Evolutionary conservation across 768 basidiomycete species (phyloP), one percentile per base, ranked within the genome.

Genomic region (Mycena vitilis): DNA sequence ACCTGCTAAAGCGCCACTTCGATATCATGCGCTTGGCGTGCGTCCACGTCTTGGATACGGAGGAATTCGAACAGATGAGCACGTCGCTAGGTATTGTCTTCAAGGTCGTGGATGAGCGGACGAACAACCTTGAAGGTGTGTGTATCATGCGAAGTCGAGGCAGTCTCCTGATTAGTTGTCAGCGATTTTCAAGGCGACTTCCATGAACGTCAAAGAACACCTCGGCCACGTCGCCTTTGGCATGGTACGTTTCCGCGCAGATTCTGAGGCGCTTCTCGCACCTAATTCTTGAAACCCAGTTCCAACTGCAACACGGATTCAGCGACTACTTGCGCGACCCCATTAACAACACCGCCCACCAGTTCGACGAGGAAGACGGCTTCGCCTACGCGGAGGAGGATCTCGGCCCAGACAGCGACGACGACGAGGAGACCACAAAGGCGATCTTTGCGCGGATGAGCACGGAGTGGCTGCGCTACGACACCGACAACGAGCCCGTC

Each of bases 1-100:
- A 47, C 2, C 20, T 72, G 18, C 53, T 72, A 18, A 54, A 54
- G 68, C 68, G 65, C 10, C 68, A 72, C n/a, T 64, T 63, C 48
- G 64, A 66, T n/a, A 69, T 72, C 42, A 62, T 72, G 52, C 67
- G 60, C 13, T 54, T 72, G 2, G 71, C 71, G 6, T 63, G 59
- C 30, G 9, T 68, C 2, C 70, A 71, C 25, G 34, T 60, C 1
- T 42, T 71, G 0, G 52, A 68, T 18, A 36, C 47, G 2, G 12
- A 38, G 3, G 70, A 71, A 20, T 71, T 63, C 30, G 55, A 52
- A 18, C n/a, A 42, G 42, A 71, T 71, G 70, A 54, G 38, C 16
- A 16, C n/a, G 5, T 71, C 70, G 18, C 49, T 71, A 9, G 59
- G 42, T 0, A 68, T 22, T 30, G 40, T 71, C 5, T 66, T 71